Percentiles rank a stretch among this genome's conserved stretches.
These are phyloP conservation scores for Globisporangium splendens DNA, from an alignment of 352 stramenopile genomes.

Conservation along the genomic window DNA sequence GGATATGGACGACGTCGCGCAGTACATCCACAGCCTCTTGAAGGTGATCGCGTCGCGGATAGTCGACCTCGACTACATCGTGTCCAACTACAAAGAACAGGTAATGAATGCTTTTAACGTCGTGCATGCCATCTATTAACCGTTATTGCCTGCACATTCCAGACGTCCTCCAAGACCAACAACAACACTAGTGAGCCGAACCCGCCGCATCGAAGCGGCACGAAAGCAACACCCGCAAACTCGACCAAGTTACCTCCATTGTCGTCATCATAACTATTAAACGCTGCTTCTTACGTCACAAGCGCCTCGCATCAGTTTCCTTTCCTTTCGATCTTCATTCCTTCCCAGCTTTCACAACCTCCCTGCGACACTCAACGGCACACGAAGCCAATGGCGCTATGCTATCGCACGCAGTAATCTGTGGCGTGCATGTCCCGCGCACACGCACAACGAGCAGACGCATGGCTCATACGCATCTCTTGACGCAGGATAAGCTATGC, in stretches of 20 bases:
- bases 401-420: too few relatives aligned
- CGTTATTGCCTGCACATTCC: neutral
- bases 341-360: too few relatives aligned
- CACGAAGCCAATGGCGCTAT: too few relatives aligned
- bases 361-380: too few relatives aligned
- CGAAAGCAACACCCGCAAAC: neutral
- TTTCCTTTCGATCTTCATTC: too few relatives aligned
- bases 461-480: too few relatives aligned
- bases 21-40: conserved; percentile 74
- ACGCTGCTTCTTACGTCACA: neutral
- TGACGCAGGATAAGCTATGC: too few relatives aligned
- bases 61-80: conserved; percentile 84
- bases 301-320: too few relatives aligned
- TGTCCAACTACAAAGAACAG: conserved; percentile 65
- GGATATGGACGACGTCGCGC: conserved; percentile 66
- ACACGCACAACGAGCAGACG: too few relatives aligned
- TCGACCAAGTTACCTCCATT: conserved; percentile 10
- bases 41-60: conserved; percentile 81
- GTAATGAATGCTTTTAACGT: conserved; percentile 12
- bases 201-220: conserved; percentile 1
- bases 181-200: conserved; percentile 2
- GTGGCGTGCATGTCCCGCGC: too few relatives aligned
- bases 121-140: neutral
- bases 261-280: conserved; percentile 1
- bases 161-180: conserved; percentile 10